A percentile compares a stretch with the other conserved stretches of the same genome.
Conservation (phyloP, 2,329 filamentous ascomycete genomes). For the Nigrograna mackinnonii region DNA sequence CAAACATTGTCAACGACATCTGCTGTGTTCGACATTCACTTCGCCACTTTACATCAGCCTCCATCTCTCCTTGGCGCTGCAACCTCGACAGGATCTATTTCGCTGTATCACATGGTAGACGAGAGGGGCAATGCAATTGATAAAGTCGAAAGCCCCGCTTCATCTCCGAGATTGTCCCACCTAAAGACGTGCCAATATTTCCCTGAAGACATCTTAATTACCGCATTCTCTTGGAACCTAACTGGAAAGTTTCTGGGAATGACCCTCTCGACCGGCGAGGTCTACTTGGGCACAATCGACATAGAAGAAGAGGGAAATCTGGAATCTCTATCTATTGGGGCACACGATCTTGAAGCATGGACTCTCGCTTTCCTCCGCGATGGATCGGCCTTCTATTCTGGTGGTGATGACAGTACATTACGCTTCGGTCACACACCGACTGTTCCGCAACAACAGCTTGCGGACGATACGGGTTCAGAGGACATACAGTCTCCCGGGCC, state of each 20-base stretch:
- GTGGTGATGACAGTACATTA: conserved; percentile 76
- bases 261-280: conserved; percentile 70
- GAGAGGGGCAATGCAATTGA: neutral
- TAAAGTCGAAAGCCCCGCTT: neutral
- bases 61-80: conserved; percentile 69
- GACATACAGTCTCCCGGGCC: neutral
- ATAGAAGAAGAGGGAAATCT: conserved; percentile 26
- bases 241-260: conserved; percentile 61
- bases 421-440: conserved; percentile 25
- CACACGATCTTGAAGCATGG: conserved; percentile 73
- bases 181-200: conserved; percentile 54
- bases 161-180: conserved; percentile 30
- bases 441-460: too few species aligned
- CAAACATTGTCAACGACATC: conserved; percentile 67
- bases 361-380: conserved; percentile 61
- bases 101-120: conserved; percentile 60
- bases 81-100: conserved; percentile 74
- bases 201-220: conserved; percentile 64
- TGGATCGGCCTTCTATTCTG: conserved; percentile 62
- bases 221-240: conserved; percentile 77
- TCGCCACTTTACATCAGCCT: conserved; percentile 56
- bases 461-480: neutral
- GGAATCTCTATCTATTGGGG: conserved; percentile 25
- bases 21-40: conserved; percentile 85
- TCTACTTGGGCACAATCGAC: conserved; percentile 43